phyloP scores from a whole-genome alignment of 495 filamentous ascomycete species.

The Trichocladium uniseriatum region DNA sequence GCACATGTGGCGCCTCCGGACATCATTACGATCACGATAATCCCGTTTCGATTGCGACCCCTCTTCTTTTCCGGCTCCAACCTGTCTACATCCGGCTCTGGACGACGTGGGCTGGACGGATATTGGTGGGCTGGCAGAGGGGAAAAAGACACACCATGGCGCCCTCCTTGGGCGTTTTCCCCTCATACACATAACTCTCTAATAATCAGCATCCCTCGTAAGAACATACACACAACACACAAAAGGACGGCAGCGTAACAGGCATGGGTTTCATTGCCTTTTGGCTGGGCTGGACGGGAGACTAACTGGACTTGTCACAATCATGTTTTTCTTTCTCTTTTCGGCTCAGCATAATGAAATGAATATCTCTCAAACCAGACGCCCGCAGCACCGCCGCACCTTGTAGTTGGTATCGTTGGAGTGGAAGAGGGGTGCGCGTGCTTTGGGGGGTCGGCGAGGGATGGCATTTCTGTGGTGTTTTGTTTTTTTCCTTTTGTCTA shows the following conservation, averaged over 20 bases:
- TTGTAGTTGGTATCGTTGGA: neutral
- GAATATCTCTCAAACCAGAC: constrained; percentile 7
- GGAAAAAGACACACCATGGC: constrained; percentile 6
- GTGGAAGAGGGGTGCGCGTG: too few relatives aligned
- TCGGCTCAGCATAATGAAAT: constrained; percentile 13
- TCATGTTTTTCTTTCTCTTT: constrained; percentile 7
- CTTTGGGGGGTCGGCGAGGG: too few relatives aligned
- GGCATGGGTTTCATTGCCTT: constrained; percentile 8
- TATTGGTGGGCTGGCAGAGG: constrained; percentile 6
- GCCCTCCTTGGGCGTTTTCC: constrained; percentile 5
- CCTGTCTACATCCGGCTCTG: constrained; percentile 12
- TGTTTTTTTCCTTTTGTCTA: constrained; percentile 7
- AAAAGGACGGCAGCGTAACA: constrained; percentile 18
- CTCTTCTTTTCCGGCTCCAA: constrained; percentile 9
- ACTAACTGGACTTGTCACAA: neutral
- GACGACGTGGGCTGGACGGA: constrained; percentile 6
- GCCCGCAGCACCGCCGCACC: neutral
- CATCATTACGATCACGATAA: constrained; percentile 25
- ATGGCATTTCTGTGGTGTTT: constrained; percentile 1
- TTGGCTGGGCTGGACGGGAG: constrained; percentile 12
- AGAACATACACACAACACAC: constrained; percentile 11
- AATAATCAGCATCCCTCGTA: constrained; percentile 24
- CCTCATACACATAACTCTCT: constrained; percentile 17
- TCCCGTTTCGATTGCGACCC: constrained; percentile 9
- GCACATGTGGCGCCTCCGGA: constrained; percentile 18